phyloP scores from a whole-genome alignment of 176 grass and related monocot genomes.

The Triticum timopheevii region DNA sequence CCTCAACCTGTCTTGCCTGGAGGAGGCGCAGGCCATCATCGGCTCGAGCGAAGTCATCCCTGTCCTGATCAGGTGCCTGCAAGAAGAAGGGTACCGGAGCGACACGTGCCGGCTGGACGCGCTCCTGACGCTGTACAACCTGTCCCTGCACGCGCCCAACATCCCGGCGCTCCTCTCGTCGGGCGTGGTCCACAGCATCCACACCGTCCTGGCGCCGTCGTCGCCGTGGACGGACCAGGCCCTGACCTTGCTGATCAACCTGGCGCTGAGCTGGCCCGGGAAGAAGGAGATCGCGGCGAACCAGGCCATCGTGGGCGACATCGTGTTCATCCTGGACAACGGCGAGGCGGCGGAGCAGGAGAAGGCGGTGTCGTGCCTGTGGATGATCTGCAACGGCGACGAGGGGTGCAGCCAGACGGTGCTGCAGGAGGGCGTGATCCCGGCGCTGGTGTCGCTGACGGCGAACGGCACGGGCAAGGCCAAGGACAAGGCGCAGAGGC shows the following conservation, averaged over 20 bases:
- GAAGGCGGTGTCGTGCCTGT: constrained; percentile 70
- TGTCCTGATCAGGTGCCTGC: constrained; percentile 44
- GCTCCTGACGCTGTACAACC: constrained; percentile 67
- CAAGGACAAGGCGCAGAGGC: constrained; percentile 70
- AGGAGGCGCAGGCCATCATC: constrained; percentile 59
- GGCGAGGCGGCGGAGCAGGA: constrained; percentile 54
- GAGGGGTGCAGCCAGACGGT: constrained; percentile 50
- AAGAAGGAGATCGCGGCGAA: constrained; percentile 46
- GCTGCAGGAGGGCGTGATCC: constrained; percentile 81
- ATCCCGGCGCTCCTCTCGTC: constrained; percentile 44
- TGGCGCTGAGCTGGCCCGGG: constrained; percentile 40
- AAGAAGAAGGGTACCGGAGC: constrained; percentile 24
- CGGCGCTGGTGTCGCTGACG: constrained; percentile 56
- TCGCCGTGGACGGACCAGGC: constrained; percentile 60
- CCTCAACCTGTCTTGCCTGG: constrained; percentile 75
- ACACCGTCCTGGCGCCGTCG: constrained; percentile 28
- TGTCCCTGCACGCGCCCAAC: constrained; percentile 54
- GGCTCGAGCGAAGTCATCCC: constrained; percentile 42
- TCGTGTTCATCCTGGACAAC: constrained; percentile 58
- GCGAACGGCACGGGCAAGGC: constrained; percentile 51
- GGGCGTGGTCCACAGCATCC: constrained; percentile 50
- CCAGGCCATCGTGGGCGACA: constrained; percentile 43
- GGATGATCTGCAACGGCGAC: constrained; percentile 55
- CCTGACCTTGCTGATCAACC: constrained; percentile 51
- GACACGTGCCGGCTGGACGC: constrained; percentile 49